These are phyloP conservation scores for Flaveria ramosissima DNA, from an alignment of 129 eudicot genomes.

Conservation along the genomic window DNA sequence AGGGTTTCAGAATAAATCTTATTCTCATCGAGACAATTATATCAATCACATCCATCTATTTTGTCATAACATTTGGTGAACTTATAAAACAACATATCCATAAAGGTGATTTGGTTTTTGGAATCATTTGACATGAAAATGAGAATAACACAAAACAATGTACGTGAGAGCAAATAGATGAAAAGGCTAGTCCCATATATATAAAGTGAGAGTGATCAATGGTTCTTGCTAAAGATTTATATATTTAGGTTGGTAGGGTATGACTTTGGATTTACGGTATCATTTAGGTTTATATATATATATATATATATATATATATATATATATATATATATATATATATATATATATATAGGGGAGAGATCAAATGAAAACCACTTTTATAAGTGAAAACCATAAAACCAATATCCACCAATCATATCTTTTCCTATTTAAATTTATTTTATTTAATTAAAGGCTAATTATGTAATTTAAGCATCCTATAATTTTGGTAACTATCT, in stretches of 20 bases:
- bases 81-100: slow-evolving; percentile 5
- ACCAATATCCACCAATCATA: too few relatives aligned
- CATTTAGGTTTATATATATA: background rate
- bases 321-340: too few relatives aligned
- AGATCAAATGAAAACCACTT: too few relatives aligned
- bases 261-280: background rate
- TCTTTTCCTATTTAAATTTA: too few relatives aligned
- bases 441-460: too few relatives aligned
- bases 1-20: too few relatives aligned
- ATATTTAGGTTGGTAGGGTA: background rate
- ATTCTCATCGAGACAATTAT: background rate
- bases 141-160: slow-evolving; percentile 24
- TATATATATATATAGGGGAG: too few relatives aligned
- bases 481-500: too few relatives aligned
- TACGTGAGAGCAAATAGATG: slow-evolving; percentile 1
- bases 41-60: background rate
- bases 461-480: too few relatives aligned
- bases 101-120: slow-evolving; percentile 26
- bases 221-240: slow-evolving; percentile 15
- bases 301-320: background rate
- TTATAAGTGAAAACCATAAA: too few relatives aligned
- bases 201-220: slow-evolving; percentile 6
- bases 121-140: slow-evolving; percentile 4
- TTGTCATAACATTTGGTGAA: background rate
- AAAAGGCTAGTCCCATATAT: background rate